A percentile compares a stretch with the other conserved stretches of the same genome.
These are phyloP conservation scores for Ochromonas danica DNA, from an alignment of 108 stramenopile species.

Conservation along the genomic window DNA sequence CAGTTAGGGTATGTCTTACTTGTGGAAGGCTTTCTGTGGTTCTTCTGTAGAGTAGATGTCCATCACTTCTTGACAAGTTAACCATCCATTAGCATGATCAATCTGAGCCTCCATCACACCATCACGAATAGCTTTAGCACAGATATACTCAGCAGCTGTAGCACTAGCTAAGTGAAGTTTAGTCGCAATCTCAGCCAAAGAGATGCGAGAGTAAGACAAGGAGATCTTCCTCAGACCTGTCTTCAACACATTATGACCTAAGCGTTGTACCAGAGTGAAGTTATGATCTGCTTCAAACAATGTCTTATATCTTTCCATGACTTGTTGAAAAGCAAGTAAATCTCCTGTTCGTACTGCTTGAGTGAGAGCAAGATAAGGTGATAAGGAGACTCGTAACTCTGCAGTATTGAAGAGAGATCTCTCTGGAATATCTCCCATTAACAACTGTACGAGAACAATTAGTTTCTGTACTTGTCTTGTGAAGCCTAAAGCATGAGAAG, in stretches of 20 bases:
- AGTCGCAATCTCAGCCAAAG: conserved; percentile 83
- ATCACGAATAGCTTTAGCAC: conserved; percentile 95
- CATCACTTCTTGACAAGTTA: conserved; percentile 81
- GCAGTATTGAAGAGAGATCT: conserved; percentile 69
- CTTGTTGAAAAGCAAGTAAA: conserved; percentile 74
- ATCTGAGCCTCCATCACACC: conserved; percentile 98
- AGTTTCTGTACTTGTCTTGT: conserved; percentile 26
- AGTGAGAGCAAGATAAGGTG: conserved; percentile 84
- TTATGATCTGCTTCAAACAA: conserved; percentile 76
- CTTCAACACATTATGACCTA: conserved; percentile 95
- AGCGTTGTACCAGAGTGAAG: conserved; percentile 82
- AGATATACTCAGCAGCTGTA: conserved; percentile 87
- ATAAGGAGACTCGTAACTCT: conserved; percentile 71
- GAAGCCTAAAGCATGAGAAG: conserved; percentile 77
- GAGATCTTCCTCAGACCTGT: conserved; percentile 91
- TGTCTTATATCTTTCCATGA: conserved; percentile 65
- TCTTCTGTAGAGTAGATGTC: conserved; percentile 95
- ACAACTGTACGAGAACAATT: conserved; percentile 77
- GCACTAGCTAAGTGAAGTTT: conserved; percentile 77
- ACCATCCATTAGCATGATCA: conserved; percentile 83
- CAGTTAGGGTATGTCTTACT: conserved; percentile 43
- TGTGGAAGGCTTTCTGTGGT: conserved; percentile 94
- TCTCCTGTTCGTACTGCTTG: conserved; percentile 93
- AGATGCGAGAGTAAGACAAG: conserved; percentile 77
- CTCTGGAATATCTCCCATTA: conserved; percentile 96